Conservation (phyloP, 441 rosid genomes). For the Brassica balearica region DNA sequence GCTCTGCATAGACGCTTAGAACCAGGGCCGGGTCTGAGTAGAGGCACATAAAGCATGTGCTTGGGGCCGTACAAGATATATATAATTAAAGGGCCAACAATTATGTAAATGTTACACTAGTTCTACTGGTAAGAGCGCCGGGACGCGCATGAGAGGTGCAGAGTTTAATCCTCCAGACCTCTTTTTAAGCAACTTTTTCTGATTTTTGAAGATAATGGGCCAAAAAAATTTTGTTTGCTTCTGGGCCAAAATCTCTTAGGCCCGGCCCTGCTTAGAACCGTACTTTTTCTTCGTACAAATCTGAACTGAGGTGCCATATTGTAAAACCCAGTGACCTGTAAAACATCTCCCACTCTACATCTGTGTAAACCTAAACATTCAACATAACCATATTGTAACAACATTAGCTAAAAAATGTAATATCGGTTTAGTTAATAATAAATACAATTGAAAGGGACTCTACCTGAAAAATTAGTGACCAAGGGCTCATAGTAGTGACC, state of each 20-base stretch:
- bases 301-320: background rate
- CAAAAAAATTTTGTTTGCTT: no score
- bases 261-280: background rate
- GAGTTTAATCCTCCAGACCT: no score
- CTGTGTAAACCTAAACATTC: background rate
- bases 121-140: no score
- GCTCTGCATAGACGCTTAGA: background rate
- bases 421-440: background rate
- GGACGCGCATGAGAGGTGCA: no score
- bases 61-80: no score
- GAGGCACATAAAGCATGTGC: no score
- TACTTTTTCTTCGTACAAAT: background rate
- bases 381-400: background rate
- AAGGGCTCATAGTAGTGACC: background rate
- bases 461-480: background rate
- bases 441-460: background rate
- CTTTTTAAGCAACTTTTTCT: no score
- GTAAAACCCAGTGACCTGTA: slow-evolving; percentile 4
- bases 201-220: no score
- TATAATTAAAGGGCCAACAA: no score
- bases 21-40: background rate
- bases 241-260: no score
- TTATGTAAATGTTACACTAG: no score
- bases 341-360: slow-evolving; percentile 7
- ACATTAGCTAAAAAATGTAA: background rate